Evolutionary conservation across 2,329 filamentous ascomycete genomes (phyloP), one percentile per base, ranked within the genome.

Genomic region (Endoconidiophora polonica): DNA sequence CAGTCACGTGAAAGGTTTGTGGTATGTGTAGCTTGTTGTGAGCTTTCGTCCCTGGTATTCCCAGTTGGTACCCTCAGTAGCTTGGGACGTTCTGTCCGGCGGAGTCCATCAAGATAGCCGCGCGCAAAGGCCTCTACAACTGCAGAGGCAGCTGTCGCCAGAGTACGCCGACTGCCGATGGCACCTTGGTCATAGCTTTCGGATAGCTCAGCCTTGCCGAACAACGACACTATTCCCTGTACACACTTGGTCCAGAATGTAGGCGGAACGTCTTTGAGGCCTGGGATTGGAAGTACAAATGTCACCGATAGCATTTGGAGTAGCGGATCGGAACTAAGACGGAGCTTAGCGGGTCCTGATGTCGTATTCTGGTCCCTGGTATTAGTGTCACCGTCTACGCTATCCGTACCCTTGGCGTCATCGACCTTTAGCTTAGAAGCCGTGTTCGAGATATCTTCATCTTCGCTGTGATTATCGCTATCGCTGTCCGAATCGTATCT

Each of bases 131-230:
- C 77, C 63, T 87, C 84, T 49, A 85, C 69, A 51, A 88, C 62
- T 5, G 77, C 75, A 36, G 81, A 81, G 7, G 79, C 71, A 0
- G 80, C 83, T 5, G 84, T 86, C 0, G 83, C 76, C 45, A 90
- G 64, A 18, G 81, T 83, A 65, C 86, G 87, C 47, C 84, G 71
- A 53, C 79, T 78, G 0, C 84, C 84, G 56, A 90, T 65, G 0
- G 77, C 71, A 12, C 81, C 83, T 62, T 86, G 86, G 61, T 90
- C 84, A 58, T 87, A 90, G 60, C 81, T 86, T 62, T 90, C 84
- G 1, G 81, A 86, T 29, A 90, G 66, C 46, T 85, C 77, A 2
- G 77, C 81, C 29, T 78, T 72, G 6, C 72, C 78, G 49, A 90
- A 66, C 57, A 76, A 70, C 57, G 67, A 65, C 57, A 85, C 66